Conservation (phyloP, 371 early-diverging fungal genomes). For the Aphelidium insulamus region DNA sequence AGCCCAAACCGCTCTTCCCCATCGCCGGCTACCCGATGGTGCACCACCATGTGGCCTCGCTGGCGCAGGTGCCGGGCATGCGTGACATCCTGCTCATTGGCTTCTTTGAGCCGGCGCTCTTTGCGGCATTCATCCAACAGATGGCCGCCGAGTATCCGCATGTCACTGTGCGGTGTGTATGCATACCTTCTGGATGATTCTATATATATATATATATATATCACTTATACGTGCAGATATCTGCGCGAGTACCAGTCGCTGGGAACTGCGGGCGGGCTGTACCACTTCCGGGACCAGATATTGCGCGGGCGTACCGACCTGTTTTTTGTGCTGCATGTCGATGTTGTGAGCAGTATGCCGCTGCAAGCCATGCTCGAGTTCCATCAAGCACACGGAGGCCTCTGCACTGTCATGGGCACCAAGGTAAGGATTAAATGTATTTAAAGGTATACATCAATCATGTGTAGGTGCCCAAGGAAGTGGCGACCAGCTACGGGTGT, state of each 20-base stretch:
- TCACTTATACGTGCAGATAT: constrained; percentile 29
- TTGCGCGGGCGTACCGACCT: constrained; percentile 64
- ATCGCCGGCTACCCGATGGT: constrained; percentile 87
- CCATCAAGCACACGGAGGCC: constrained; percentile 47
- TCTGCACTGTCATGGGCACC: constrained; percentile 68
- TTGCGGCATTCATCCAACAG: constrained; percentile 60
- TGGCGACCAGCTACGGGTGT: constrained; percentile 73
- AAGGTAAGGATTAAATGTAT: constrained; percentile 22
- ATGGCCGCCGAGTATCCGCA: constrained; percentile 59
- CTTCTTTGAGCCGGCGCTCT: constrained; percentile 82
- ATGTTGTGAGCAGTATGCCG: constrained; percentile 85
- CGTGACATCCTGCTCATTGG: constrained; percentile 84
- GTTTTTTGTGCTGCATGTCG: constrained; percentile 86
- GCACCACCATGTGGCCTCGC: constrained; percentile 78
- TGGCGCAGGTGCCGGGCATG: constrained; percentile 61
- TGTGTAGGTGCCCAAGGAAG: constrained; percentile 29
- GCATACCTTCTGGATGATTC: neutral
- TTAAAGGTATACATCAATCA: constrained; percentile 3
- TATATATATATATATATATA: neutral
- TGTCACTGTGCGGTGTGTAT: constrained; percentile 48
- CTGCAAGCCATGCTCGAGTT: constrained; percentile 55
- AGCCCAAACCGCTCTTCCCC: constrained; percentile 92
- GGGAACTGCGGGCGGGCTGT: constrained; percentile 91
- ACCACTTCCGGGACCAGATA: constrained; percentile 93
- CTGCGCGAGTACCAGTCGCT: constrained; percentile 86